Base-by-base conservation (phyloP, 2,329 filamentous ascomycete species). In the Canariomyces notabilis region DNA sequence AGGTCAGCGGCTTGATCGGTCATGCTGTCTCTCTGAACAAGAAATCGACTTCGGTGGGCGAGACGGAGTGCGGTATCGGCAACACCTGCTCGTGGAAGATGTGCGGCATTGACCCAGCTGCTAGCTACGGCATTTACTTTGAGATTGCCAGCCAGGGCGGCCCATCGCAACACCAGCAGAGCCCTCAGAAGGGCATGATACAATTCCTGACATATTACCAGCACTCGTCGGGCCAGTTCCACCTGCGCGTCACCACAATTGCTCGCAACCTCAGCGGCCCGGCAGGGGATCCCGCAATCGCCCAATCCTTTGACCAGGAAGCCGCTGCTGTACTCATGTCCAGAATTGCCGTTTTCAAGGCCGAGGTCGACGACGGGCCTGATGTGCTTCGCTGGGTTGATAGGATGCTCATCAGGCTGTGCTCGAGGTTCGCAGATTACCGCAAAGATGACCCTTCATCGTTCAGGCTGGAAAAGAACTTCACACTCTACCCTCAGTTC, bases 21-120 rank as follows among this genome's bases (percentile, higher is more conserved):
- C 93, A 98, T 66, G 93, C 91, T 0, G 85, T 98, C 37, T 97
- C 91, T 2, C 74, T 96, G 58, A 97, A 97, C 75, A 98, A 97
- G 72, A 98, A 98, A 65, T 97, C 93, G 0, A 86, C 87, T 7
- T 95, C 89, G 1, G 93, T 98, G 11, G 93, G 93, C 43, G 93
- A 98, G 72, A 97, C 93, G 0, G 93, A 98, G 65, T 96, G 91
- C 60, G 93, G 93, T 61, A 96, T 98, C 59, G 93, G 93, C 55
- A 97, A 97, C 64, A 98, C 93, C 1, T 97, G 91, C 68, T 91
- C 90, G 3, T 98, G 93, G 93, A 98, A 98, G 71, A 96, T 98
- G 91, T 97, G 93, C 61, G 90, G 89, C 57, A 96, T 98, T 57
- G 90, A 97, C 59, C 93, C 93, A 9, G 85, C 83, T 45, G 83